phyloP scores from a whole-genome alignment of 129 eudicot species.

The Chrysanthemum lavandulifolium region DNA sequence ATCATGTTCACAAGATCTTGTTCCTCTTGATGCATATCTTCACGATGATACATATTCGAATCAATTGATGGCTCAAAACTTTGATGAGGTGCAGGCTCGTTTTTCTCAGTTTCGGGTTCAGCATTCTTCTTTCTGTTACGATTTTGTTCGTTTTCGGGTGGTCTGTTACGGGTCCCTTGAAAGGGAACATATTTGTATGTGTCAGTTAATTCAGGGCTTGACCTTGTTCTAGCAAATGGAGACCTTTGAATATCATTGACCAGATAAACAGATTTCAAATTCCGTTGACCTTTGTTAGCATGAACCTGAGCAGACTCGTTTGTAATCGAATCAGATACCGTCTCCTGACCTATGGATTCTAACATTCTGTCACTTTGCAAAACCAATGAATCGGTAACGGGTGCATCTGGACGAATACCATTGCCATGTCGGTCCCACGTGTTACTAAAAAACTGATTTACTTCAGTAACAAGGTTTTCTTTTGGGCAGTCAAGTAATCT shows the following conservation, averaged over 20 bases:
- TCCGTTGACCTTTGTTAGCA: constrained; percentile 45
- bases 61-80: constrained; percentile 41
- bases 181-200: constrained; percentile 43
- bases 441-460: constrained; percentile 66
- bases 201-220: constrained; percentile 92
- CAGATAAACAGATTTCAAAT: constrained; percentile 41
- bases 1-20: constrained; percentile 88
- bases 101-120: constrained; percentile 48
- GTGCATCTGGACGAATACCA: constrained; percentile 79
- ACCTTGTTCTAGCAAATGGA: constrained; percentile 76
- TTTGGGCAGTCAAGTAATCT: constrained; percentile 70
- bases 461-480: constrained; percentile 57
- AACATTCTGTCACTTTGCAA: constrained; percentile 32
- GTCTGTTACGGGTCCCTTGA: constrained; percentile 45
- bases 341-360: neutral
- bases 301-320: constrained; percentile 29
- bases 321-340: too few species aligned
- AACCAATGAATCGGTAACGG: constrained; percentile 26
- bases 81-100: constrained; percentile 41
- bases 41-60: constrained; percentile 39
- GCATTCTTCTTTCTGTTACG: constrained; percentile 50
- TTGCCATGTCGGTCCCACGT: constrained; percentile 87
- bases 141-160: constrained; percentile 41
- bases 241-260: constrained; percentile 55
- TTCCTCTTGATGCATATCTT: constrained; percentile 73